Evolutionary conservation across 441 rosid species (phyloP).

Genomic region (Adansonia rubrostipa): DNA sequence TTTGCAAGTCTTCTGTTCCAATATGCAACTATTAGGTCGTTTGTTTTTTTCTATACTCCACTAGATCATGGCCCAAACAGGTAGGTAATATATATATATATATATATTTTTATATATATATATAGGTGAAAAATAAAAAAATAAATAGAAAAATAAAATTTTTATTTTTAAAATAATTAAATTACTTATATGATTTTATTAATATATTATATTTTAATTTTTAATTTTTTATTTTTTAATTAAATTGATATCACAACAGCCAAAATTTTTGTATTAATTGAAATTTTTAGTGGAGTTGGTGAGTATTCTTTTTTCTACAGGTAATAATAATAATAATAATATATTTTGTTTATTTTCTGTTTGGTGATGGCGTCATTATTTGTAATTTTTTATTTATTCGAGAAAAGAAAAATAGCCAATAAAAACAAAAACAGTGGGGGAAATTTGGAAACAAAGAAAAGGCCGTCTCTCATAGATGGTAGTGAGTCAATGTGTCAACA

Average conservation of each 20-base stretch:
- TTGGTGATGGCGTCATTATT: background rate
- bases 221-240: too few species aligned
- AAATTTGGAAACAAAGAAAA: background rate
- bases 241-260: too few species aligned
- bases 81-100: too few species aligned
- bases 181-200: too few species aligned
- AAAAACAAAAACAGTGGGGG: background rate
- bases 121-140: too few species aligned
- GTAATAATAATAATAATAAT: background rate
- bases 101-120: too few species aligned
- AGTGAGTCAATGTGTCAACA: background rate
- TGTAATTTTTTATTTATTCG: background rate
- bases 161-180: too few species aligned
- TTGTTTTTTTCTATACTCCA: too few species aligned
- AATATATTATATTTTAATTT: too few species aligned
- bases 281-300: background rate
- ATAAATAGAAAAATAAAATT: too few species aligned
- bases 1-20: background rate
- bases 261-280: too few species aligned
- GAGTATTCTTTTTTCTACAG: background rate
- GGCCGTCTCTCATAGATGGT: background rate
- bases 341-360: background rate
- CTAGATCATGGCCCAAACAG: too few species aligned
- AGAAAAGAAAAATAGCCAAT: background rate
- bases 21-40: background rate